Conservation (phyloP, 1,284 basidiomycete species). For the Ceratorhiza oryzae-sativae region DNA sequence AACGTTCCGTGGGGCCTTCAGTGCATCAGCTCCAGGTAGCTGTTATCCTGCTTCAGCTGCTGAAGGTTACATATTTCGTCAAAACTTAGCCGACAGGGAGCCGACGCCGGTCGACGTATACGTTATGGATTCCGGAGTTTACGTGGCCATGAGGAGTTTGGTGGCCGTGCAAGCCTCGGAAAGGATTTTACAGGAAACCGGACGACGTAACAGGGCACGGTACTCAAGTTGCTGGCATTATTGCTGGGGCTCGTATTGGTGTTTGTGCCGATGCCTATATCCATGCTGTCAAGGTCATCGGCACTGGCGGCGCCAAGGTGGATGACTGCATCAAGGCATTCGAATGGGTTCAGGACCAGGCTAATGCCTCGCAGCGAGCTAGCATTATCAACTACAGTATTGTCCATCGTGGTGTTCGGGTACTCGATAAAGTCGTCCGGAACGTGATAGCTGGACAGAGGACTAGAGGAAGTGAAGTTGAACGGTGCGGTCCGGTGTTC, state of each 20-base stretch:
- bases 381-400: conserved; percentile 43
- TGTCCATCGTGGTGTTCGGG: conserved; percentile 31
- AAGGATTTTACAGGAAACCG: conserved; percentile 54
- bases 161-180: conserved; percentile 62
- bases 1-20: conserved; percentile 15
- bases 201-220: conserved; percentile 38
- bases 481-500: too few relatives aligned
- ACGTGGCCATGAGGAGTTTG: conserved; percentile 63
- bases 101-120: conserved; percentile 62
- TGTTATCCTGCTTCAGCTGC: too few relatives aligned
- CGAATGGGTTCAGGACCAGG: conserved; percentile 34
- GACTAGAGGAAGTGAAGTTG: too few relatives aligned
- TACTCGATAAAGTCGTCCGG: conserved; percentile 33
- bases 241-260: conserved; percentile 33
- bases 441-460: neutral
- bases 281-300: conserved; percentile 91
- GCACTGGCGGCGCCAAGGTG: conserved; percentile 74
- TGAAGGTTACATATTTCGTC: neutral
- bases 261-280: conserved; percentile 52
- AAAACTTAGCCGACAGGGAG: neutral
- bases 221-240: conserved; percentile 35
- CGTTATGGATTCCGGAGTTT: conserved; percentile 59
- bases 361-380: conserved; percentile 27
- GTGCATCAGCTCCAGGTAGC: neutral
- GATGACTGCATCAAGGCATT: conserved; percentile 36